Evolutionary conservation across 2,329 filamentous ascomycete species (phyloP).

Genomic region (Aaosphaeria arxii): DNA sequence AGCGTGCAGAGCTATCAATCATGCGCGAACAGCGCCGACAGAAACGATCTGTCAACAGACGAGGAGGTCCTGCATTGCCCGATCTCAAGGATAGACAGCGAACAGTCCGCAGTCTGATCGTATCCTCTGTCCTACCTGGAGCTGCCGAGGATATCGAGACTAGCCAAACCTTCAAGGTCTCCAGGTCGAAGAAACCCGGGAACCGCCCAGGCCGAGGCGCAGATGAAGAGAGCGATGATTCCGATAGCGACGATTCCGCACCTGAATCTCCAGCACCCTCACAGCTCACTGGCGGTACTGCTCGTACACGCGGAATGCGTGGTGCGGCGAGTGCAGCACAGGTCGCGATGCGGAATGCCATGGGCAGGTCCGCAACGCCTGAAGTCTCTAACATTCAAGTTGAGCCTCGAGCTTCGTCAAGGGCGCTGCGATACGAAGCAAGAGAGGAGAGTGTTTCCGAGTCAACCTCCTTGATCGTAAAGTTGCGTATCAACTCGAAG

Average conservation of each 20-base stretch:
- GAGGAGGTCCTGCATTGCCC: constrained; percentile 89
- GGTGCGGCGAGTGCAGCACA: constrained; percentile 84
- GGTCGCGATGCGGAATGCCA: constrained; percentile 75
- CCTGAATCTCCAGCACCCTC: constrained; percentile 79
- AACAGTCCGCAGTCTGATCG: constrained; percentile 86
- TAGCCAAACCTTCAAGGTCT: constrained; percentile 76
- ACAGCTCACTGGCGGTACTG: constrained; percentile 69
- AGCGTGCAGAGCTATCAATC: constrained; percentile 87
- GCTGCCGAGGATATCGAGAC: constrained; percentile 77
- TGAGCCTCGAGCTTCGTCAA: constrained; percentile 67
- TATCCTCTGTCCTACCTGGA: constrained; percentile 89
- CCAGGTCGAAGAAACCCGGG: constrained; percentile 40
- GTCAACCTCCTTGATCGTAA: constrained; percentile 63
- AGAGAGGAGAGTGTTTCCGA: constrained; percentile 79
- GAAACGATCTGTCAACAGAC: constrained; percentile 90
- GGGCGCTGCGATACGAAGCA: constrained; percentile 58
- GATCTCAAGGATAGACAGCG: constrained; percentile 93
- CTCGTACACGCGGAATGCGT: constrained; percentile 82
- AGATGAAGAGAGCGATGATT: constrained; percentile 79
- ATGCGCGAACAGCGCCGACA: constrained; percentile 90
- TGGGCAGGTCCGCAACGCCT: constrained; percentile 82
- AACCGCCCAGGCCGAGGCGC: constrained; percentile 59
- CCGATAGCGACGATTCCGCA: constrained; percentile 84
- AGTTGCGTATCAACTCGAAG: constrained; percentile 68
- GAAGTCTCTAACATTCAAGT: constrained; percentile 67